These are phyloP conservation scores for Danielia reshetovae DNA, from an alignment of 805 yeast species.

Conservation along the genomic window DNA sequence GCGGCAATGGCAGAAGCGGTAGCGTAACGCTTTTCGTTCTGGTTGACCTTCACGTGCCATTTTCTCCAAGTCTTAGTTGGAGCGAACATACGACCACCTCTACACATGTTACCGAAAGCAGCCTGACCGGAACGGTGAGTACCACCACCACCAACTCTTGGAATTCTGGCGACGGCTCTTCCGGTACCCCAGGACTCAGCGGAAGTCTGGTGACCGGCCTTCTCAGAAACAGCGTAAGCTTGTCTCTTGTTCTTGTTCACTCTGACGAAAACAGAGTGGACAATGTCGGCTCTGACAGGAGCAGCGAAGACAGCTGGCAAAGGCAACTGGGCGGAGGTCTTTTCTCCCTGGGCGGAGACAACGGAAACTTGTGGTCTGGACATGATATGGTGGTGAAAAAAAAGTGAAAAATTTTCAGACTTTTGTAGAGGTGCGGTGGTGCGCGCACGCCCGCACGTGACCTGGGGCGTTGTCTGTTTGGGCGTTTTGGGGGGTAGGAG, in stretches of 20 bases:
- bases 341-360: slow-evolving; percentile 81
- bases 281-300: slow-evolving; percentile 99
- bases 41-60: slow-evolving; percentile 99
- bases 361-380: slow-evolving; percentile 96
- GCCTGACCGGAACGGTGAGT: slow-evolving; percentile 99
- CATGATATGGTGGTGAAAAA: slow-evolving; percentile 9
- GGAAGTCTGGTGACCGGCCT: slow-evolving; percentile 99
- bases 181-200: slow-evolving; percentile 99
- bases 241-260: slow-evolving; percentile 99
- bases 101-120: slow-evolving; percentile 99
- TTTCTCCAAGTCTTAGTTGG: slow-evolving; percentile 99
- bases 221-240: slow-evolving; percentile 98
- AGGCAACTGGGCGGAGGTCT: slow-evolving; percentile 78
- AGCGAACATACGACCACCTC: slow-evolving; percentile 99
- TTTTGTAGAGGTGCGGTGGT: slow-evolving; percentile 1
- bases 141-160: slow-evolving; percentile 99
- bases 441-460: no score
- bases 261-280: slow-evolving; percentile 97
- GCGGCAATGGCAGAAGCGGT: slow-evolving; percentile 99
- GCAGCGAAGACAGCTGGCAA: slow-evolving; percentile 99
- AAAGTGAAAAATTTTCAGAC: slow-evolving; percentile 3
- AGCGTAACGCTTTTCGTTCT: slow-evolving; percentile 99
- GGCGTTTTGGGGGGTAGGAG: no score
- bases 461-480: no score
- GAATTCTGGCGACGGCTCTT: slow-evolving; percentile 99